Conservation (phyloP, 2,329 filamentous ascomycete species). For the Stromatinia cepivora region DNA sequence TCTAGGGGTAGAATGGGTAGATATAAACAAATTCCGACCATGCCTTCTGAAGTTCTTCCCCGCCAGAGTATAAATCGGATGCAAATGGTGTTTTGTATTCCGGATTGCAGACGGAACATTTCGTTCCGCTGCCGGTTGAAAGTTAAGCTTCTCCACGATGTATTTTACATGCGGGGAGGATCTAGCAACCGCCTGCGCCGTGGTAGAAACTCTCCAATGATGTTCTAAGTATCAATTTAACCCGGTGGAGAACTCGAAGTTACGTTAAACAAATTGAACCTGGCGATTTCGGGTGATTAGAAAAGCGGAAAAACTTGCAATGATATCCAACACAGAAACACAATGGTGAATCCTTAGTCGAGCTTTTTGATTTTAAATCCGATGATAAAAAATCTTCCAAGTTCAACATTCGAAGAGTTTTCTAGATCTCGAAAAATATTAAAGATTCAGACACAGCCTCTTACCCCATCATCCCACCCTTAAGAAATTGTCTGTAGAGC, state of each 20-base stretch:
- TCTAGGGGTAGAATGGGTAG: neutral
- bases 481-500: neutral
- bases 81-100: neutral
- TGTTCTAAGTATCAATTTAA: neutral
- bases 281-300: neutral
- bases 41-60: neutral
- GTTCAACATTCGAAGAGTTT: neutral
- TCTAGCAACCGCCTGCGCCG: constrained; percentile 1
- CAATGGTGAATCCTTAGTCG: neutral
- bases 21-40: neutral
- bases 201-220: constrained; percentile 13
- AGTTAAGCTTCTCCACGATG: constrained; percentile 12
- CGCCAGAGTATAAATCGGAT: neutral
- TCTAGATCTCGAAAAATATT: neutral
- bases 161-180: constrained; percentile 18
- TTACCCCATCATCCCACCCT: neutral
- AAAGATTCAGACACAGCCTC: neutral
- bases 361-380: neutral
- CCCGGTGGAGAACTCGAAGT: neutral
- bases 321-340: neutral
- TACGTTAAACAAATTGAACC: neutral
- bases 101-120: constrained; percentile 37
- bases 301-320: neutral
- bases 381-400: too few species aligned
- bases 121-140: constrained; percentile 17